A percentile compares a stretch with the other conserved stretches of the same genome.
Evolutionary conservation across 768 basidiomycete species (phyloP).

Genomic region (Nidularia pulvinata): DNA sequence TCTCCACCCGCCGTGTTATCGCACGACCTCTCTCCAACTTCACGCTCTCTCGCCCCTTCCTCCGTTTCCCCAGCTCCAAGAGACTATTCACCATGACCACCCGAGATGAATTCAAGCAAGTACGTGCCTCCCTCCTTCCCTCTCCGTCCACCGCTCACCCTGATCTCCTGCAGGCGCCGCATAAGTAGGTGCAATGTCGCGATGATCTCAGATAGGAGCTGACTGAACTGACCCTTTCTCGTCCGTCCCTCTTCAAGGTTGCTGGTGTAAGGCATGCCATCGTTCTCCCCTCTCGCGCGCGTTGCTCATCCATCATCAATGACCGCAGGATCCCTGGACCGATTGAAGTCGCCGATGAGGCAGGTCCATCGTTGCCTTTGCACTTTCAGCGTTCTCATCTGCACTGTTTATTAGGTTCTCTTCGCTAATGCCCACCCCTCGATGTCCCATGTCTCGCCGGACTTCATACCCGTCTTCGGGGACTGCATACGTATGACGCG

Average conservation of each 20-base stretch:
- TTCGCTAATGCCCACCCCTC: conserved; percentile 92
- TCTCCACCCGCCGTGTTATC: conserved; percentile 2
- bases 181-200: conserved; percentile 28
- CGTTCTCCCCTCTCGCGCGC: neutral
- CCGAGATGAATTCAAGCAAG: conserved; percentile 9
- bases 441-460: conserved; percentile 86
- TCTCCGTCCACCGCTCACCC: neutral
- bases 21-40: conserved; percentile 1
- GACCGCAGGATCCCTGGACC: conserved; percentile 57
- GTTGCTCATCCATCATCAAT: conserved; percentile 6
- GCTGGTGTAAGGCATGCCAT: conserved; percentile 39
- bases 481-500: conserved; percentile 87
- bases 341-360: conserved; percentile 57
- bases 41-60: conserved; percentile 8
- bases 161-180: conserved; percentile 20
- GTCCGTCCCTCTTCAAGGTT: conserved; percentile 31
- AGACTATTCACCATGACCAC: conserved; percentile 12
- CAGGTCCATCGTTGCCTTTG: conserved; percentile 5
- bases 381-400: conserved; percentile 5
- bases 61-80: conserved; percentile 2
- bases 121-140: neutral
- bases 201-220: neutral
- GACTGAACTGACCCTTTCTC: conserved; percentile 17
- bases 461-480: conserved; percentile 87
- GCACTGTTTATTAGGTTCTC: conserved; percentile 56